Base-by-base conservation (phyloP, 2,329 filamentous ascomycete species). In the Paecilomyces niveus region DNA sequence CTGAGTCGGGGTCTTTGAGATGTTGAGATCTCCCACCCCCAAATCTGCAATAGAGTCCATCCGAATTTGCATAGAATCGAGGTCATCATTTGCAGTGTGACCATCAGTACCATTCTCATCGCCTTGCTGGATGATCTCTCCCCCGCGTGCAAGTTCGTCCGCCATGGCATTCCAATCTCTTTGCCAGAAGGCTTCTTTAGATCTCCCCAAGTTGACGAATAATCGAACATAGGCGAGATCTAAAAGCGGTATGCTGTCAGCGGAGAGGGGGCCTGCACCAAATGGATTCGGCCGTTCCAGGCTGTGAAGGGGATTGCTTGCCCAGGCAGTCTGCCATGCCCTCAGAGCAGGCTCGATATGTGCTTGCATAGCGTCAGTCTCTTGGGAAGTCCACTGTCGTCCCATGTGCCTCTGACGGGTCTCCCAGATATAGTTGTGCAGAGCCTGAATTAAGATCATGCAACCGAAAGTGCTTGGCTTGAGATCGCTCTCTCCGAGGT, bases 361-460 rank as follows among this genome's bases (percentile, higher is more conserved):
- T 1, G 89, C 85, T 71, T 97, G 92, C 92, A 97, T 96, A 63
- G 92, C 91, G 65, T 97, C 92, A 0, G 91, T 96, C 74, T 97
- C 93, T 63, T 93, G 88, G 33, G 88, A 85, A 1, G 92, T 96
- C 93, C 93, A 97, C 54, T 91, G 81, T 62, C 91, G 88, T 65
- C 89, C 92, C 66, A 92, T 88, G 66, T 97, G 92, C 56, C 92
- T 83, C 74, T 96, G 92, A 24, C 93, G 84, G 0, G 92, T 97
- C 75, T 97, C 93, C 94, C 94, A 97, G 52, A 97, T 97, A 73
- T 96, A 97, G 66, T 97, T 97, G 76, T 97, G 94, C 24, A 97
- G 80, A 3, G 94, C 92, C 70, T 96, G 93, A 71, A 97, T 97
- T 62, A 99, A 78, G 5, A 97, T 83, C 31, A 97, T 80, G 70